Evolutionary conservation across 2,329 filamentous ascomycete genomes (phyloP).

Genomic region (Pezicula radicicola): DNA sequence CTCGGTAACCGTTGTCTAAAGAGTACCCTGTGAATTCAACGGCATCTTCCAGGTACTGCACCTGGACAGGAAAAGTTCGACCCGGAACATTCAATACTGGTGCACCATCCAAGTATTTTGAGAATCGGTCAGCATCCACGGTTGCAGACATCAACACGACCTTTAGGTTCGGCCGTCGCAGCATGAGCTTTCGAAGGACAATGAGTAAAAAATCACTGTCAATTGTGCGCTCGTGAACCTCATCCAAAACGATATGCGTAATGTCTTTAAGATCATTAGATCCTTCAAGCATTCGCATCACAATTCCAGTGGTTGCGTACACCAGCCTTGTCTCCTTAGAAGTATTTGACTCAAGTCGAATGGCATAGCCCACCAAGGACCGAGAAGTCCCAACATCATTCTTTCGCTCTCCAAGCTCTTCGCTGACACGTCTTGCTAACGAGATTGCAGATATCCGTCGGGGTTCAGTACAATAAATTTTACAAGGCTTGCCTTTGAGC

Average conservation of each 20-base stretch:
- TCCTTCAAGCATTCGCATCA: conserved; percentile 96
- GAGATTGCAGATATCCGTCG: conserved; percentile 95
- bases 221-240: conserved; percentile 94
- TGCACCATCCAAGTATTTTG: conserved; percentile 79
- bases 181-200: conserved; percentile 79
- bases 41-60: conserved; percentile 87
- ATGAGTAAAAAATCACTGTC: conserved; percentile 96
- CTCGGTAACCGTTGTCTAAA: conserved; percentile 41
- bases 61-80: conserved; percentile 87
- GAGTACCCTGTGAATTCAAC: conserved; percentile 81
- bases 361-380: conserved; percentile 91
- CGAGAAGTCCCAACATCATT: conserved; percentile 77
- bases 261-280: conserved; percentile 84
- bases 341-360: conserved; percentile 85
- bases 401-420: conserved; percentile 85
- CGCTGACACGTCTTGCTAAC: conserved; percentile 85
- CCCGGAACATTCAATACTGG: conserved; percentile 90
- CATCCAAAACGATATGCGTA: conserved; percentile 93
- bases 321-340: conserved; percentile 79
- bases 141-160: conserved; percentile 97
- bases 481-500: conserved; percentile 74
- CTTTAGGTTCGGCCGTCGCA: conserved; percentile 75
- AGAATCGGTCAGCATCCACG: conserved; percentile 89
- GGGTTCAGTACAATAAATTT: conserved; percentile 94
- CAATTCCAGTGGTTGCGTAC: conserved; percentile 87